A percentile compares a stretch with the other conserved stretches of the same genome.
Evolutionary conservation across 768 basidiomycete species (phyloP).

Genomic region (Boletus fagicola): DNA sequence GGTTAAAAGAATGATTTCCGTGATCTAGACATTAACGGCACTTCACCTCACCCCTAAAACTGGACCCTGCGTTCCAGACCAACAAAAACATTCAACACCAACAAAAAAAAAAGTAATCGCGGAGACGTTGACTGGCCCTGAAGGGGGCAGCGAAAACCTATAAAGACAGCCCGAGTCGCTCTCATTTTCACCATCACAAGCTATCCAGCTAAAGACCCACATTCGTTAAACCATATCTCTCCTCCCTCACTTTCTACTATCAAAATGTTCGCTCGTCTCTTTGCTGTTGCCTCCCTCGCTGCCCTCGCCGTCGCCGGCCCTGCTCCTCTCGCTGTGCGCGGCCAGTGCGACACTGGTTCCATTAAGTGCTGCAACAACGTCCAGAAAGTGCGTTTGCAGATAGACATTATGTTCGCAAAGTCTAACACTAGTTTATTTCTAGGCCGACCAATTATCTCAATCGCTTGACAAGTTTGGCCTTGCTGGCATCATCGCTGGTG

Average conservation of each 20-base stretch:
- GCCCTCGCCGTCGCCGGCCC: conserved; percentile 14
- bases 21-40: conserved; percentile 2
- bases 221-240: conserved; percentile 2
- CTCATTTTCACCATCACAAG: background rate
- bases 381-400: background rate
- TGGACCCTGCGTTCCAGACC: conserved; percentile 12
- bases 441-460: background rate
- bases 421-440: background rate
- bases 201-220: background rate
- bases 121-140: background rate
- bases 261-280: conserved; percentile 20
- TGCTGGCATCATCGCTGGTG: background rate
- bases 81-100: background rate
- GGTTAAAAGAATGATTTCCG: background rate
- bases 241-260: background rate
- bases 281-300: conserved; percentile 15
- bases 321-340: background rate
- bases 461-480: background rate
- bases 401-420: accelerated
- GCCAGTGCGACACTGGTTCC: conserved; percentile 12
- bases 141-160: background rate
- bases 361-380: conserved; percentile 16
- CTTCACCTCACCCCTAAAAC: conserved; percentile 3
- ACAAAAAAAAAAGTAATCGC: conserved; percentile 1
- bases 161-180: conserved; percentile 2